phyloP scores from a whole-genome alignment of 2,329 filamentous ascomycete species.

The Colletotrichum phormii region DNA sequence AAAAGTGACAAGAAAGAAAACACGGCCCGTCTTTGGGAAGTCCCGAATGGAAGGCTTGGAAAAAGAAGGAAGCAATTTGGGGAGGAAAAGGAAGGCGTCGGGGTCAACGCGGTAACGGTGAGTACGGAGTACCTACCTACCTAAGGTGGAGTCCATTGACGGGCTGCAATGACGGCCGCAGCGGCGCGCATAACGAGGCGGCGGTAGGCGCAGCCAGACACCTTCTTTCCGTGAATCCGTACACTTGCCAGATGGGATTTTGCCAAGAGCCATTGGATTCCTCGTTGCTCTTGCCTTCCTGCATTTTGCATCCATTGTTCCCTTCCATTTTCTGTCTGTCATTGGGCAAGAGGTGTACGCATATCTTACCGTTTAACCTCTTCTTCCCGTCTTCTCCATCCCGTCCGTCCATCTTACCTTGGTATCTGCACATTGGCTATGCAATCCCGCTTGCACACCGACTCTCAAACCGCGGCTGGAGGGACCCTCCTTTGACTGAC shows the following conservation, averaged over 20 bases:
- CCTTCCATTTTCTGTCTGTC: too few species aligned
- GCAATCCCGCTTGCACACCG: not conserved
- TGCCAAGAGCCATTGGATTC: not conserved
- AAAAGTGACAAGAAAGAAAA: not conserved
- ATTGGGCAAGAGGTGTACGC: too few species aligned
- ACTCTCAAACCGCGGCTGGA: not conserved
- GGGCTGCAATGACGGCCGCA: not conserved
- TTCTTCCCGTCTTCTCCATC: not conserved
- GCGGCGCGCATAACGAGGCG: not conserved
- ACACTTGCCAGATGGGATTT: not conserved
- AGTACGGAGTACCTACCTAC: not conserved
- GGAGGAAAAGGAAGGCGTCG: not conserved
- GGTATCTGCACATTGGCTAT: not conserved
- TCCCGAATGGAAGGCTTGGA: not conserved
- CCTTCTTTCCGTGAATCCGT: not conserved
- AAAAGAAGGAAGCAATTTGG: not conserved
- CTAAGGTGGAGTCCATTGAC: not conserved
- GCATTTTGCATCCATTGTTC: not conserved
- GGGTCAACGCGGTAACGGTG: not conserved
- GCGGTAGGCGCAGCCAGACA: not conserved
- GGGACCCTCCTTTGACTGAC: not conserved
- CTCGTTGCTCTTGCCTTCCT: not conserved
- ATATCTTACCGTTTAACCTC: too few species aligned
- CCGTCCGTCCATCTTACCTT: not conserved
- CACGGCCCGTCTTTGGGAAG: not conserved